These are phyloP conservation scores for Pyricularia sp. DNA, from an alignment of 2,329 filamentous ascomycete species.

Conservation along the genomic window DNA sequence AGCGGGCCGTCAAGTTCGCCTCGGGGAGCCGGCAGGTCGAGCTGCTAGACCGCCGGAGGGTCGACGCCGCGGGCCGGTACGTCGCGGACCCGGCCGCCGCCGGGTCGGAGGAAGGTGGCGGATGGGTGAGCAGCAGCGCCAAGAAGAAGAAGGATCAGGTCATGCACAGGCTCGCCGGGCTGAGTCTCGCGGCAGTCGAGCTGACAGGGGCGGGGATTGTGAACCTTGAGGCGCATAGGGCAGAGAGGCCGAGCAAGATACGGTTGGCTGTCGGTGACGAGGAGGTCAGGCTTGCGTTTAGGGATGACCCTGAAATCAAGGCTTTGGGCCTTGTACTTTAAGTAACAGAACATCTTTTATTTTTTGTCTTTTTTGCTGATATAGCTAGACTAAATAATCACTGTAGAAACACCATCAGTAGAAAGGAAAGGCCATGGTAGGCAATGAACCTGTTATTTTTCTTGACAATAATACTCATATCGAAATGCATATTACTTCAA, in stretches of 20 bases:
- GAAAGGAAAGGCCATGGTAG: neutral
- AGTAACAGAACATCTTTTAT: constrained; percentile 10
- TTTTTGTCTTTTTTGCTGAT: neutral
- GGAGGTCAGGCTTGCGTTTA: constrained; percentile 79
- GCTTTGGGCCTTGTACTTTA: constrained; percentile 55
- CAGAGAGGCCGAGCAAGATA: constrained; percentile 81
- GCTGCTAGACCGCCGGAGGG: constrained; percentile 33
- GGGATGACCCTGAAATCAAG: constrained; percentile 80
- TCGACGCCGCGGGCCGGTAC: constrained; percentile 5
- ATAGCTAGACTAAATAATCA: neutral
- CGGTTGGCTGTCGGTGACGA: constrained; percentile 81
- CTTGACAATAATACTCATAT: neutral
- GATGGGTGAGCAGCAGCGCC: constrained; percentile 10
- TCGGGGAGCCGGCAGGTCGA: constrained; percentile 47
- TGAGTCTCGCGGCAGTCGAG: constrained; percentile 61
- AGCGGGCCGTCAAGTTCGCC: constrained; percentile 54
- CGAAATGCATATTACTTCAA: neutral
- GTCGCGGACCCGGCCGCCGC: constrained; percentile 5
- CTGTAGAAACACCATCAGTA: neutral
- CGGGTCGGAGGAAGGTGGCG: neutral
- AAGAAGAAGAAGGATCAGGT: constrained; percentile 2
- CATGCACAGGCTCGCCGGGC: constrained; percentile 18
- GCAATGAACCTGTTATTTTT: neutral
- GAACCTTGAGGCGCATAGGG: constrained; percentile 68
- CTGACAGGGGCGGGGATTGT: constrained; percentile 82